Evolutionary conservation across 306 rosid species (phyloP), one percentile per base, ranked within the genome.

Genomic region (Sesbania bispinosa): DNA sequence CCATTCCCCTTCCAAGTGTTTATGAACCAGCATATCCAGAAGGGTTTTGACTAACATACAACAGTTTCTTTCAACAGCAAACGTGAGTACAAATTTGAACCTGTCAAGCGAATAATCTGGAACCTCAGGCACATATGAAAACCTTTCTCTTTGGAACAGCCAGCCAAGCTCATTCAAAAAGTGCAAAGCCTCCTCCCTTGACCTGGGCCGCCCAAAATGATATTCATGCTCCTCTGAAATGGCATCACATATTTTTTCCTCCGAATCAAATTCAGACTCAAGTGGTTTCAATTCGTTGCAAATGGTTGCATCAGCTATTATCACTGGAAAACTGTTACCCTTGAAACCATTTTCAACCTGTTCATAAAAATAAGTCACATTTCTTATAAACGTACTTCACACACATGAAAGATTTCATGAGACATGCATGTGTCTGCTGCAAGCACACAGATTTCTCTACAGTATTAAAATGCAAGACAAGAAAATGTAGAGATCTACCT

Each of bases 301-400:
- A 75, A 92, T 82, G 74, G 88, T 66, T 63, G 87, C 86, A 77
- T 92, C 82, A 21, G 98, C 98, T 71, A 92, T 79, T 55, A 92
- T 89, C 80, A 92, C 79, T 0, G 98, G 98, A 80, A 92, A 92
- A 79, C 92, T 71, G 73, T 77, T 80, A 42, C 95, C 95, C 80
- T 87, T 86, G 69, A 86, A 88, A 80, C 98, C 98, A 75, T 92
- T 92, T 76, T 92, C 96, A 77, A 92, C 94, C 96, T 92, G 88
- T 55, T 69, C 63, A 88, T 62, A 23, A 70, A 51, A 15, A 67
- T 52, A 45, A 13, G 65, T 51, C n/a, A 39, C 35, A n/a, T 64
- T 39, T 50, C 7, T 71, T 13, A 42, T 15, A 14, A 43, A 26
- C 32, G 69, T 62, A 38, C 16, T 30, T 51, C 89, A 0, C 46